A percentile compares a stretch with the other conserved stretches of the same genome.
Evolutionary conservation across 441 rosid species (phyloP).

Genomic region (Arabidopsis hybrid): DNA sequence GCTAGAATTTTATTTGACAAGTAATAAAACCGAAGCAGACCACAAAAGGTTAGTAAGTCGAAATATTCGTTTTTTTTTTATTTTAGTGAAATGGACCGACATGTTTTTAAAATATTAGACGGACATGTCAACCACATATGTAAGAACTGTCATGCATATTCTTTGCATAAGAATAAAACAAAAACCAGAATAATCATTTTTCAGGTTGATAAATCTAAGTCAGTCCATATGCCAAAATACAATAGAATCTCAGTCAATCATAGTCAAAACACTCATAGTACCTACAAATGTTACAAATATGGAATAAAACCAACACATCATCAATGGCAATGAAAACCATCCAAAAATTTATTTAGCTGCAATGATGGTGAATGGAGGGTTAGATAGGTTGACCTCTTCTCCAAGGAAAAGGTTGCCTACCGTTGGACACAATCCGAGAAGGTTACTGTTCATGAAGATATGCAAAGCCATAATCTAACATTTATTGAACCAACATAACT

Average conservation of each 20-base stretch:
- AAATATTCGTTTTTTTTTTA: not conserved
- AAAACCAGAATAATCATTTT: constrained; percentile 5
- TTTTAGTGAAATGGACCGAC: constrained; percentile 9
- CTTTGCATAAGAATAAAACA: not conserved
- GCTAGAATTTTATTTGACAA: not conserved
- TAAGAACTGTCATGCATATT: constrained; percentile 23
- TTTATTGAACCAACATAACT: not conserved
- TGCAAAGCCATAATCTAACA: not conserved
- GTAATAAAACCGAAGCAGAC: not conserved
- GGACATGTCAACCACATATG: constrained; percentile 22
- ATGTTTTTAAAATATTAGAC: constrained; percentile 7
- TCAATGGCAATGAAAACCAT: not conserved
- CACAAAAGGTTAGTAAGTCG: not conserved
- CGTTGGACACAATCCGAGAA: not conserved
- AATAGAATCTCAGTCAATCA: not conserved
- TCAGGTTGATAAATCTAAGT: constrained; percentile 10
- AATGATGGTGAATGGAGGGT: too few relatives aligned
- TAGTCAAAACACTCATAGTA: not conserved
- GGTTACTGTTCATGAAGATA: not conserved
- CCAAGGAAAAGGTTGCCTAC: too few relatives aligned
- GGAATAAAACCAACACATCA: not conserved
- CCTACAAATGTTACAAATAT: not conserved
- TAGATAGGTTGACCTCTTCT: too few relatives aligned
- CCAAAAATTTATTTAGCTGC: not conserved
- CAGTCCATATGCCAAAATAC: not conserved